These are phyloP conservation scores for Saitoella complicata DNA, from an alignment of 805 yeast genomes.

Conservation along the genomic window DNA sequence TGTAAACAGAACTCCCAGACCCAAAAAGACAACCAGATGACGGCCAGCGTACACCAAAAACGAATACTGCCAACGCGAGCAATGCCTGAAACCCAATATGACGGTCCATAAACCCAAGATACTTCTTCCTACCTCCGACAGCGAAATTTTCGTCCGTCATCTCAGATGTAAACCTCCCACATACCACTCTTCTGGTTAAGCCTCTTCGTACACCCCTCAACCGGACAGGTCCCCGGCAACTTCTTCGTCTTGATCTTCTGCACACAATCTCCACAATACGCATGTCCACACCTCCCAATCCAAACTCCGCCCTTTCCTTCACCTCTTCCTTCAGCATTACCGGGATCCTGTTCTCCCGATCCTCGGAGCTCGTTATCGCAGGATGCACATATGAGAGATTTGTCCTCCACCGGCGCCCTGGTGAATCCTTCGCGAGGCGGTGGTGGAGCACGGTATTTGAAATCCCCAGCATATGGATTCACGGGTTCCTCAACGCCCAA, in stretches of 20 bases:
- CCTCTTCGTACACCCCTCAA: conserved; percentile 6
- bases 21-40: background rate
- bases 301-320: conserved; percentile 1
- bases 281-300: conserved; percentile 12
- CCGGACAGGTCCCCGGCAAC: conserved; percentile 5
- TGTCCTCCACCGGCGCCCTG: no score
- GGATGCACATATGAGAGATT: no score
- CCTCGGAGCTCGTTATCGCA: no score
- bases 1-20: background rate
- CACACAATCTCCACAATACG: conserved; percentile 12
- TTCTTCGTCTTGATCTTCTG: conserved; percentile 1
- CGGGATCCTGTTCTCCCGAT: no score
- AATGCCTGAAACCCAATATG: background rate
- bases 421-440: no score
- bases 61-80: background rate
- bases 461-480: no score
- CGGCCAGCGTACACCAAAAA: background rate
- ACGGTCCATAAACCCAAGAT: background rate
- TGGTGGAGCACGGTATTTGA: no score
- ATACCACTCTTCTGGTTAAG: conserved; percentile 8
- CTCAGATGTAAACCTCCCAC: conserved; percentile 8
- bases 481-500: no score
- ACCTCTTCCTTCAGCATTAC: no score
- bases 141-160: background rate
- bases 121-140: background rate